These are phyloP conservation scores for Zygoascus sp. DNA, from an alignment of 1,139 yeast species.

Conservation along the genomic window DNA sequence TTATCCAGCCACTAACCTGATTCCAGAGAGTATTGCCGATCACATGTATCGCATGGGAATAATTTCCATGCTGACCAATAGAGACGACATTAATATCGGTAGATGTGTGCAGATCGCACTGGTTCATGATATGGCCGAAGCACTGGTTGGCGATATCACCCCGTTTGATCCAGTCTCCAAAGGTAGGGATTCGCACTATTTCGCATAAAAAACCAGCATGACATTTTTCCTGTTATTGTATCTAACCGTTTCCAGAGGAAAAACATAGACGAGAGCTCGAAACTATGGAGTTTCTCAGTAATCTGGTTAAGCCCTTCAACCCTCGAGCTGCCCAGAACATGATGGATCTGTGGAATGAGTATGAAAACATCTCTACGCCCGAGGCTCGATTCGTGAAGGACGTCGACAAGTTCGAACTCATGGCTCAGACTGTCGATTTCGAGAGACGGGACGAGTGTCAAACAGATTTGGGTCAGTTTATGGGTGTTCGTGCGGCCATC, in stretches of 20 bases:
- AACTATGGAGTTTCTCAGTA: slow-evolving; percentile 64
- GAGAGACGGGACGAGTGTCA: slow-evolving; percentile 56
- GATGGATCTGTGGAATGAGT: slow-evolving; percentile 77
- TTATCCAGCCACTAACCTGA: not conserved
- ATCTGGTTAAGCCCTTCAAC: slow-evolving; percentile 61
- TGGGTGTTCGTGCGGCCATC: slow-evolving; percentile 56
- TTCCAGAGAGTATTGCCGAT: slow-evolving; percentile 75
- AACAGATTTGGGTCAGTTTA: slow-evolving; percentile 64
- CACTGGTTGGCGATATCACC: slow-evolving; percentile 91
- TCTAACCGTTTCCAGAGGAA: no score
- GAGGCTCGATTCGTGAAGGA: slow-evolving; percentile 93
- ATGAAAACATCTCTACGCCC: slow-evolving; percentile 72
- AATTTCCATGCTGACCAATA: slow-evolving; percentile 68
- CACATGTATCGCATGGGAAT: slow-evolving; percentile 97
- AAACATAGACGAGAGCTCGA: slow-evolving; percentile 79
- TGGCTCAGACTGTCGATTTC: slow-evolving; percentile 87
- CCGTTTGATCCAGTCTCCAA: slow-evolving; percentile 75
- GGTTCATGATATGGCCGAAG: slow-evolving; percentile 92
- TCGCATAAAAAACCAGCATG: not conserved
- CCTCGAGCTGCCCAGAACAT: slow-evolving; percentile 60
- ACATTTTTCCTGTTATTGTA: not conserved
- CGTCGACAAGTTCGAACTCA: slow-evolving; percentile 88
- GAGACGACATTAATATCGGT: slow-evolving; percentile 42
- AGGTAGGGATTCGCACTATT: slow-evolving; percentile 20
- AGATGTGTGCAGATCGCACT: slow-evolving; percentile 81